These are phyloP conservation scores for Aspergillus sp. DNA, from an alignment of 2,329 filamentous ascomycete species.

Conservation along the genomic window DNA sequence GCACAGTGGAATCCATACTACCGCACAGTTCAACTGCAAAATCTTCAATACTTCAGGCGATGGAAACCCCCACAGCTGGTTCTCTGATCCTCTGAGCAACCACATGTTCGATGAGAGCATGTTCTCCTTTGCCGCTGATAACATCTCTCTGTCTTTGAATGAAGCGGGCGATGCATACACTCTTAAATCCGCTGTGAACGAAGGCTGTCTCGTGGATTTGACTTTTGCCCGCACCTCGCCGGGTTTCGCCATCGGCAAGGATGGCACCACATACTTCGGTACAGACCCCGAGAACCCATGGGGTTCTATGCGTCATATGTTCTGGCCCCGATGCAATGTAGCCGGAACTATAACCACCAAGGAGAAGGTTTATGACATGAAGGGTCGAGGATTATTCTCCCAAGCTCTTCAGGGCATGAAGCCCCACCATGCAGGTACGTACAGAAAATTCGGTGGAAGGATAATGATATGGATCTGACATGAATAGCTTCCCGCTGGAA, in stretches of 20 bases:
- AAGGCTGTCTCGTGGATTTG: slow-evolving; percentile 78
- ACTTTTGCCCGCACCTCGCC: slow-evolving; percentile 74
- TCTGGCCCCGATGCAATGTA: slow-evolving; percentile 85
- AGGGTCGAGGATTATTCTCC: slow-evolving; percentile 74
- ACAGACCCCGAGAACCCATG: slow-evolving; percentile 84
- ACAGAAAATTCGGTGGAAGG: not conserved
- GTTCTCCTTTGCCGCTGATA: slow-evolving; percentile 80
- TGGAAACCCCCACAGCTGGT: slow-evolving; percentile 75
- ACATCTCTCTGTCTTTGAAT: slow-evolving; percentile 80
- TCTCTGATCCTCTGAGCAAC: slow-evolving; percentile 74
- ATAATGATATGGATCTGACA: slow-evolving; percentile 9
- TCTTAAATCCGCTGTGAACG: slow-evolving; percentile 87
- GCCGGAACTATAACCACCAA: slow-evolving; percentile 84
- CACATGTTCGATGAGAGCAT: slow-evolving; percentile 82
- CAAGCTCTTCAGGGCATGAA: slow-evolving; percentile 98
- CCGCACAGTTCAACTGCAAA: slow-evolving; percentile 92
- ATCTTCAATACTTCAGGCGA: slow-evolving; percentile 75
- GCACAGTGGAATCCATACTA: slow-evolving; percentile 79
- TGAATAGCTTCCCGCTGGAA: slow-evolving; percentile 76
- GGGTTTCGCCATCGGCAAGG: slow-evolving; percentile 79
- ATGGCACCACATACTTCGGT: slow-evolving; percentile 81
- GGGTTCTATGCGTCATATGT: slow-evolving; percentile 87
- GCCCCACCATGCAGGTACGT: slow-evolving; percentile 81
- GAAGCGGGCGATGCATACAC: slow-evolving; percentile 79
- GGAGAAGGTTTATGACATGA: slow-evolving; percentile 77